Evolutionary conservation across 192 early-diverging fungal genomes (phyloP).

Genomic region (Oehlia diaphana): DNA sequence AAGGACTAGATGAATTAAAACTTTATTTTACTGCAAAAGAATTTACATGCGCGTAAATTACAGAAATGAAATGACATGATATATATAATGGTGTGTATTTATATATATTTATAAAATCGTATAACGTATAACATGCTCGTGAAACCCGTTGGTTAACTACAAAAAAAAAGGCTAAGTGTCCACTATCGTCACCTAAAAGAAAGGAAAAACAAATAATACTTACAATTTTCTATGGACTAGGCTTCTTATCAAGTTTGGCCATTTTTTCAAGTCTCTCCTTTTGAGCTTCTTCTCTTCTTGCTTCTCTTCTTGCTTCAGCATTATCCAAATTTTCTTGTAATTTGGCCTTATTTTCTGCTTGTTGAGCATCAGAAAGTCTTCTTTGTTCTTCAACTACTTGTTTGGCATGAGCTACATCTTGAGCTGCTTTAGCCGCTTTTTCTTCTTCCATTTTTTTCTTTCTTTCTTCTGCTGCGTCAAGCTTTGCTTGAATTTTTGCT

Average conservation of each 20-base stretch:
- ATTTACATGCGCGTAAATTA: too few species aligned
- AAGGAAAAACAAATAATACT: not conserved
- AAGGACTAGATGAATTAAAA: too few species aligned
- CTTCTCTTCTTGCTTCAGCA: slow-evolving; percentile 10
- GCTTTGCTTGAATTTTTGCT: slow-evolving; percentile 11
- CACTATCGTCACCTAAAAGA: not conserved
- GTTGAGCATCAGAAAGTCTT: slow-evolving; percentile 9
- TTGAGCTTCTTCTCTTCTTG: not conserved
- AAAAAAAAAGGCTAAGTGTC: not conserved
- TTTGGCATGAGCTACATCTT: slow-evolving; percentile 25
- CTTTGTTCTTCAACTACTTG: slow-evolving; percentile 15
- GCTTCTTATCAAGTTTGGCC: not conserved
- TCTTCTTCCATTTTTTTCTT: slow-evolving; percentile 15
- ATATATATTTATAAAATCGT: too few species aligned
- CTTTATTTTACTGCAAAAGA: too few species aligned
- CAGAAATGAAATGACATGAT: too few species aligned
- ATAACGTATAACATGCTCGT: too few species aligned
- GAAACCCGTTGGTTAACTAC: too few species aligned
- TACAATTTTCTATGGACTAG: not conserved
- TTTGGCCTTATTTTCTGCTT: not conserved
- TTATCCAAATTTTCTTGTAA: slow-evolving; percentile 13
- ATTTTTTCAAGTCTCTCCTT: not conserved
- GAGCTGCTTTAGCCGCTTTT: slow-evolving; percentile 4
- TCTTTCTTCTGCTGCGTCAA: slow-evolving; percentile 22
- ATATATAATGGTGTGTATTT: too few species aligned